phyloP scores from a whole-genome alignment of 163 green algal genomes.

The Scenedesmus sp. region DNA sequence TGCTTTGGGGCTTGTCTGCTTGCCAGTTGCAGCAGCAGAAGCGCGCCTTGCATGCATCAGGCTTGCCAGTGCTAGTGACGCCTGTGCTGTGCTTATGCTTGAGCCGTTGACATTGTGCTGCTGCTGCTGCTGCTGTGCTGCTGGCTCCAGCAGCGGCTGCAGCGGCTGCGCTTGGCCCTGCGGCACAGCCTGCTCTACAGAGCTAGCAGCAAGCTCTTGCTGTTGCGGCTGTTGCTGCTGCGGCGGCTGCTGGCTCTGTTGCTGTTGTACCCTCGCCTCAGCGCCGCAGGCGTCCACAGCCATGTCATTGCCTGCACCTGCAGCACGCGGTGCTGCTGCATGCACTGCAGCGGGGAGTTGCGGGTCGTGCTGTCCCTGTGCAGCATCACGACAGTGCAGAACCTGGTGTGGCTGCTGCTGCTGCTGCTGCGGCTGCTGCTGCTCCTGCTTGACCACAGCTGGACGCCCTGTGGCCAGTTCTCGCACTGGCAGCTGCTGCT shows the following conservation, averaged over 20 bases:
- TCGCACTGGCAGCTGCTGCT: neutral
- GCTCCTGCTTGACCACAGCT: neutral
- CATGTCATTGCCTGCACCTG: neutral
- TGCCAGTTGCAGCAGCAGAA: conserved; percentile 1
- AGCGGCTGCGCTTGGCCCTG: neutral
- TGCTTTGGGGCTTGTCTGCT: neutral
- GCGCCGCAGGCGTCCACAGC: neutral
- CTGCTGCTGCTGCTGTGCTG: neutral
- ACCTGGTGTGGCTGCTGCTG: neutral
- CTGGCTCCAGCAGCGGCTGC: too few species aligned
- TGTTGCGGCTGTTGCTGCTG: conserved; percentile 1
- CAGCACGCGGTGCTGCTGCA: neutral
- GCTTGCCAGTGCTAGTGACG: neutral
- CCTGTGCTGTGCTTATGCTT: neutral
- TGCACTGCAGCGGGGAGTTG: neutral
- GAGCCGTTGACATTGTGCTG: neutral
- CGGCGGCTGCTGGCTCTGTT: neutral
- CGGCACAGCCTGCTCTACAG: neutral
- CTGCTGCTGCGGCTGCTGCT: neutral
- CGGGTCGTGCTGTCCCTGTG: neutral
- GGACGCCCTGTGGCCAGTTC: neutral
- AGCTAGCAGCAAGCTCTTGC: neutral
- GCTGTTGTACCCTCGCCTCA: neutral
- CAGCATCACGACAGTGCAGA: neutral
- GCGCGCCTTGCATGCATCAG: neutral